Percentiles rank a stretch among this genome's conserved stretches.
Conservation (phyloP, 2,329 filamentous ascomycete genomes). For the Colletotrichum abscissum region DNA sequence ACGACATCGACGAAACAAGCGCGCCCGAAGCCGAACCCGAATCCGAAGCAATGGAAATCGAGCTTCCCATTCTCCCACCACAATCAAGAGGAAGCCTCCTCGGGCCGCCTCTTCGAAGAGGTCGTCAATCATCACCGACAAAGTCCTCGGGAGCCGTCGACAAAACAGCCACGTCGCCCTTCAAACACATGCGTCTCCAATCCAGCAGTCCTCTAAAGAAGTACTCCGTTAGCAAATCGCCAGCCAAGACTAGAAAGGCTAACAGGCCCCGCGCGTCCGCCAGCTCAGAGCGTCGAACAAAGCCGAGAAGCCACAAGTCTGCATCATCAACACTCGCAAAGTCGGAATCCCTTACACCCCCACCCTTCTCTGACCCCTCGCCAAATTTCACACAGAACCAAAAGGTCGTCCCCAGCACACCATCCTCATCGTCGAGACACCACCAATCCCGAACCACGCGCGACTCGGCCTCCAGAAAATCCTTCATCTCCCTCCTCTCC, state of each 20-base stretch:
- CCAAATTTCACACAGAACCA: not conserved
- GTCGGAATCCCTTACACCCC: not conserved
- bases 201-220: slow-evolving; percentile 14
- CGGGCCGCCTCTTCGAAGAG: not conserved
- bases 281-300: not conserved
- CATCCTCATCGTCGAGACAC: not conserved
- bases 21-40: not conserved
- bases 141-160: not conserved
- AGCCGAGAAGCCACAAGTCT: not conserved
- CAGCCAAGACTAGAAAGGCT: not conserved
- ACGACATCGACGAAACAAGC: not conserved
- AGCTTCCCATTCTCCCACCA: not conserved
- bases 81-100: not conserved
- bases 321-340: no score
- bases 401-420: slow-evolving; percentile 1
- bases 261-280: not conserved
- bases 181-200: slow-evolving; percentile 2
- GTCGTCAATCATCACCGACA: not conserved
- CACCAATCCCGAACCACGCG: not conserved
- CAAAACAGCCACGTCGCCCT: not conserved
- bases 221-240: not conserved
- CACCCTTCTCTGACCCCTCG: not conserved
- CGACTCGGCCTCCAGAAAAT: slow-evolving; percentile 44
- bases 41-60: not conserved
- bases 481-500: slow-evolving; percentile 56